Evolutionary conservation across 1,284 basidiomycete genomes (phyloP).

Genomic region (Porogramme epimiltina): DNA sequence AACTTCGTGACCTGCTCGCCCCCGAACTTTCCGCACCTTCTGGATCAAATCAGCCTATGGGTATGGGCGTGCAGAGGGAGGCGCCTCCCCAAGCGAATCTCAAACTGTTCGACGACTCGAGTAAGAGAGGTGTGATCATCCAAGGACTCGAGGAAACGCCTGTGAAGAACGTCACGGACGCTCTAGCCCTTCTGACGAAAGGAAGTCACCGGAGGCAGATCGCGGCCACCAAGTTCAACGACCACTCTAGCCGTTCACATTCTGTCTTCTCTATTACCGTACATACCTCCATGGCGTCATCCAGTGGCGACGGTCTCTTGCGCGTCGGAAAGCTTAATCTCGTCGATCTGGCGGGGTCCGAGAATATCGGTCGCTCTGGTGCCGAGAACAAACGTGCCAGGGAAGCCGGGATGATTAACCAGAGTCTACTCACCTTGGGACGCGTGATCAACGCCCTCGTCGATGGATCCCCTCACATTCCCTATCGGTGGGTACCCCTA

Average conservation of each 20-base stretch:
- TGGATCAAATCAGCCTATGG: slow-evolving; percentile 71
- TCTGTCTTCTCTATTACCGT: slow-evolving; percentile 98
- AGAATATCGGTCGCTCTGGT: slow-evolving; percentile 96
- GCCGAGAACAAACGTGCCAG: slow-evolving; percentile 94
- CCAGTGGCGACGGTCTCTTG: slow-evolving; percentile 85
- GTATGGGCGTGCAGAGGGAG: slow-evolving; percentile 51
- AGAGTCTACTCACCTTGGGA: slow-evolving; percentile 94
- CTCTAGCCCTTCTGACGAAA: slow-evolving; percentile 82
- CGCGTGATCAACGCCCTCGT: slow-evolving; percentile 97
- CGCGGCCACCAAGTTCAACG: slow-evolving; percentile 97
- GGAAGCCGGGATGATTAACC: slow-evolving; percentile 99
- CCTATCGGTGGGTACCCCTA: slow-evolving; percentile 74
- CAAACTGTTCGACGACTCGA: slow-evolving; percentile 92
- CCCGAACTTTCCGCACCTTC: slow-evolving; percentile 67
- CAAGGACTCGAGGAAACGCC: slow-evolving; percentile 93
- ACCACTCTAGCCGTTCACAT: slow-evolving; percentile 96
- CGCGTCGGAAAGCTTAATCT: slow-evolving; percentile 96
- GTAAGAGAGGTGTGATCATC: slow-evolving; percentile 87
- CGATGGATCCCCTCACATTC: slow-evolving; percentile 89
- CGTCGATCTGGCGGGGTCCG: slow-evolving; percentile 96
- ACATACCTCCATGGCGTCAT: slow-evolving; percentile 84
- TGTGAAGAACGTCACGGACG: slow-evolving; percentile 85
- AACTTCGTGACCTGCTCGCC: slow-evolving; percentile 91
- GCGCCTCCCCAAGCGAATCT: slow-evolving; percentile 52
- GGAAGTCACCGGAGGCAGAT: slow-evolving; percentile 93